A percentile compares a stretch with the other conserved stretches of the same genome.
Conservation (phyloP, 257 asterid genomes). For the Lavandula angustifolia region DNA sequence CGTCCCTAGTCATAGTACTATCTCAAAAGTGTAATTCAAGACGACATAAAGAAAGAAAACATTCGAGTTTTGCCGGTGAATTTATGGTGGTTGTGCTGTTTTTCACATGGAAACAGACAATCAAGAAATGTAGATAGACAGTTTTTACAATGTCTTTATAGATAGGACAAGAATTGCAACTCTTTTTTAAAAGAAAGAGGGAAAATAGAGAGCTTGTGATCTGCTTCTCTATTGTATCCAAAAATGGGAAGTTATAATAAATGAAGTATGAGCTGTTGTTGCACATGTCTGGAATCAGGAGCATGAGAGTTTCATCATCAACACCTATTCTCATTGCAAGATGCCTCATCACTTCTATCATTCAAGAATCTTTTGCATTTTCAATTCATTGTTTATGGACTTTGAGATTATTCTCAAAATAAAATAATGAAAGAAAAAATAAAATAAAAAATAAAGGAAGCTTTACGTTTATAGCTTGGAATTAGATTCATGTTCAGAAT, state of each 20-base stretch:
- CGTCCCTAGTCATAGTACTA: too few species aligned
- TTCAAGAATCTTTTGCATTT: slow-evolving; percentile 24
- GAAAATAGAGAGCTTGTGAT: slow-evolving; percentile 2
- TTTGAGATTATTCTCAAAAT: too few species aligned
- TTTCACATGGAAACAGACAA: slow-evolving; percentile 8
- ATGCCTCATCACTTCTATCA: slow-evolving; percentile 25
- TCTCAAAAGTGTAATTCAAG: too few species aligned
- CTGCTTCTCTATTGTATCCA: background rate
- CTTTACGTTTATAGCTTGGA: too few species aligned
- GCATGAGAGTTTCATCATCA: slow-evolving; percentile 13
- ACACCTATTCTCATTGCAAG: background rate
- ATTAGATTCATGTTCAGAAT: too few species aligned
- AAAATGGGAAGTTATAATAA: background rate
- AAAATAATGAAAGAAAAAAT: too few species aligned
- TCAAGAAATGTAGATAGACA: slow-evolving; percentile 14
- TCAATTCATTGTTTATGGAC: background rate
- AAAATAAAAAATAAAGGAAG: too few species aligned
- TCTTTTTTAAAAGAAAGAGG: background rate
- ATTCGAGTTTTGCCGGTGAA: slow-evolving; percentile 22
- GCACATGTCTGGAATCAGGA: slow-evolving; percentile 34
- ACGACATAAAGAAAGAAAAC: too few species aligned
- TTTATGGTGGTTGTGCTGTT: background rate
- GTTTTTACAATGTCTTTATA: background rate
- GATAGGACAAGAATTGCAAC: background rate
- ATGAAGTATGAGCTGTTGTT: slow-evolving; percentile 32